Evolutionary conservation across 176 grass and related monocot species (phyloP), one percentile per base, ranked within the genome.

Genomic region (Avena eriantha): DNA sequence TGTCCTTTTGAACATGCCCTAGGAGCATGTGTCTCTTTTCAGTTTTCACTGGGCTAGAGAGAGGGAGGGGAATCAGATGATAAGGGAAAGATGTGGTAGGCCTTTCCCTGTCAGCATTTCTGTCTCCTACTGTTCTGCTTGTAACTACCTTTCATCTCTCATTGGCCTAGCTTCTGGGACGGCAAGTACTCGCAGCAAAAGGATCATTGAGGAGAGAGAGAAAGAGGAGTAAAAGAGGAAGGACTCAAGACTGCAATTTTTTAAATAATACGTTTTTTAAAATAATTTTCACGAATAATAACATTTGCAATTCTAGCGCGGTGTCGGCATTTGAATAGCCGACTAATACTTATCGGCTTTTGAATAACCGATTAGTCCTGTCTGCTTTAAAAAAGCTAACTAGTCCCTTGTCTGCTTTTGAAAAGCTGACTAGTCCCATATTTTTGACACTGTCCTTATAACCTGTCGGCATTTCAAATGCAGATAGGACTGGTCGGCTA

Each of bases 1-100:
- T 94, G 88, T 92, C 90, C 88, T 97, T 94, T 83, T 80, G 86
- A 82, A 56, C 86, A 84, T 79, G 87, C 76, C 72, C 74, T 76
- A 85, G 66, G 76, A 89, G 73, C 61, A 54, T 90, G 48, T 58
- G 50, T 78, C 72, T 65, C 69, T 68, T 80, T 78, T 83, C 66
- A 73, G 58, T 78, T 76, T 86, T 64, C 71, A 88, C 77, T 78
- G 71, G 71, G 31, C 70, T 69, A 70, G 50, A 36, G 54, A 80
- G 59, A 88, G 68, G 3, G 21, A 10, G 5, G 13, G 73, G 69
- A 33, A 66, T 14, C 82, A 87, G 58, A 55, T 18, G 48, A 11
- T 29, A 77, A 36, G 68, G 22, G 48, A 46, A 76, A 18, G 67
- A 90, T 88, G 70, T 81, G 81, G 69, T 84, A 76, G 82, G 60